phyloP scores from a whole-genome alignment of 2,329 filamentous ascomycete genomes.

The Trichoderma gracile region DNA sequence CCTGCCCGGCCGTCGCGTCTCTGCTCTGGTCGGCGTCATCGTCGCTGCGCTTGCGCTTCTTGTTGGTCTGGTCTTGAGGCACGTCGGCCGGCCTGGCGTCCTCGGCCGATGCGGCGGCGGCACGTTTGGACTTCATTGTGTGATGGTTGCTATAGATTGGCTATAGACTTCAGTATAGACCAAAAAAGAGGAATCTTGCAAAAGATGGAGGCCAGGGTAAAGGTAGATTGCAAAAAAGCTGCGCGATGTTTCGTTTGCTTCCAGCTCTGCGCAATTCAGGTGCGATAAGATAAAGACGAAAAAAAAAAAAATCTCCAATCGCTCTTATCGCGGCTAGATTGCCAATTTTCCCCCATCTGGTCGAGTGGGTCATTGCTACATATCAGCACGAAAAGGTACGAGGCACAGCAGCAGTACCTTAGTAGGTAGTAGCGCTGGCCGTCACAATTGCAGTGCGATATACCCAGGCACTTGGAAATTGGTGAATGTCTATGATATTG shows the following conservation, averaged over 20 bases:
- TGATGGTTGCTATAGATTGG: not conserved
- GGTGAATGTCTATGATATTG: no score
- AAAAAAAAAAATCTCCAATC: conserved; percentile 22
- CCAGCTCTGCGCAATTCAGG: no score
- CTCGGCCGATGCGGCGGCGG: conserved; percentile 34
- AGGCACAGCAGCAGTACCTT: no score
- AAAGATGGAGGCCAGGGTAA: not conserved
- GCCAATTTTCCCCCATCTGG: not conserved
- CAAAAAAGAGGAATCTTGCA: not conserved
- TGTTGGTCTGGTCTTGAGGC: conserved; percentile 34
- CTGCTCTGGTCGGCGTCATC: conserved; percentile 31
- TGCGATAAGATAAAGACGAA: not conserved
- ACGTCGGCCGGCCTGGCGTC: conserved; percentile 34
- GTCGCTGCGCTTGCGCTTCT: conserved; percentile 42
- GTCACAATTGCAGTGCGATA: no score
- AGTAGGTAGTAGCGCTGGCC: no score
- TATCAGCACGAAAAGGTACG: no score
- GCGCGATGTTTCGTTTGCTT: not conserved
- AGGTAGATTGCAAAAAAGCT: not conserved
- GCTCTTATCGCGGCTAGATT: conserved; percentile 18
- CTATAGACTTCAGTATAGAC: no score
- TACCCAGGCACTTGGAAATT: no score
- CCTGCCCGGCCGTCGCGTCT: conserved; percentile 23
- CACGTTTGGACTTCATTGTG: conserved; percentile 44
- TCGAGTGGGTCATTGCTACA: not conserved